Evolutionary conservation across 768 basidiomycete genomes (phyloP).

Genomic region (Hericium coralloides): DNA sequence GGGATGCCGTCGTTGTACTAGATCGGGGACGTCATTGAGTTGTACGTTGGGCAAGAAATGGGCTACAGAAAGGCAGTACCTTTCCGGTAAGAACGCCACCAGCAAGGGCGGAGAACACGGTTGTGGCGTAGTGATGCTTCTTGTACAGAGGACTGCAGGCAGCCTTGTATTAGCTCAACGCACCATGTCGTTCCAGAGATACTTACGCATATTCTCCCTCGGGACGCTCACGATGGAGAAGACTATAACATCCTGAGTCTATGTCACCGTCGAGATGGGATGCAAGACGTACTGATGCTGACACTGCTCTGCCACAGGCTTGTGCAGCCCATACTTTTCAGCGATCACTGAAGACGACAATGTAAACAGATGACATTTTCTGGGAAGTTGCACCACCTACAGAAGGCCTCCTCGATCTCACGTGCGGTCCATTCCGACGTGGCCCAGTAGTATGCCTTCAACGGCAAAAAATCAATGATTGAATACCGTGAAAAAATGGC

Average conservation of each 20-base stretch:
- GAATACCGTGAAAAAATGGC: background rate
- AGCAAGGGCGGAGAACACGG: constrained; percentile 48
- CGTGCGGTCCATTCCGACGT: constrained; percentile 49
- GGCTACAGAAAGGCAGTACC: constrained; percentile 15
- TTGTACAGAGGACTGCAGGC: constrained; percentile 27
- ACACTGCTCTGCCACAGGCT: constrained; percentile 46
- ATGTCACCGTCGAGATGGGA: background rate
- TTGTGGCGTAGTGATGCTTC: constrained; percentile 38
- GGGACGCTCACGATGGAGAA: constrained; percentile 44
- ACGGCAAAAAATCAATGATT: background rate
- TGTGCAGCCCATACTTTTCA: constrained; percentile 37
- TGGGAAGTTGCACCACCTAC: constrained; percentile 13
- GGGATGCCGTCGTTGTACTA: constrained; percentile 46
- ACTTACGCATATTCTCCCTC: constrained; percentile 40
- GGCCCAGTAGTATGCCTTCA: constrained; percentile 37
- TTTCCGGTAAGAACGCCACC: constrained; percentile 52
- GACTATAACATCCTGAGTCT: constrained; percentile 21
- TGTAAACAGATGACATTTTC: background rate
- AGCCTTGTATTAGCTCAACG: background rate
- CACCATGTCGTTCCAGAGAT: background rate
- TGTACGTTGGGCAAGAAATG: no score
- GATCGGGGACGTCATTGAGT: background rate
- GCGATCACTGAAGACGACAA: constrained; percentile 24
- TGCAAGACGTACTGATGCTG: constrained; percentile 28
- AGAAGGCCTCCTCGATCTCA: constrained; percentile 37